Base-by-base conservation (phyloP, 257 asterid species). In the Solanum corneliomulleri region DNA sequence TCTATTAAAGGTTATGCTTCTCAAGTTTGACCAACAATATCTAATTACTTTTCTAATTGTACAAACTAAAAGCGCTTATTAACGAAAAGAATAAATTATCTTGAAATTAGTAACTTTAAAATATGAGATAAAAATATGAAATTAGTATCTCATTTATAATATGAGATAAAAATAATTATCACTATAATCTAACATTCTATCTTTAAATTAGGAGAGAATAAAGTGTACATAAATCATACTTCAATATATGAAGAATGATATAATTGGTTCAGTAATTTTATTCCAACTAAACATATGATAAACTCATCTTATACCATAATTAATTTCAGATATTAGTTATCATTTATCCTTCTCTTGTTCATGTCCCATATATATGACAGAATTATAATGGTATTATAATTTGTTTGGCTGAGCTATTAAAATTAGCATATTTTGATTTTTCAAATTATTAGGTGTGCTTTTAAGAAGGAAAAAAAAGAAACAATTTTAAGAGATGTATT, bases 201-300 rank as follows among this genome's bases (percentile, higher is more conserved):
- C 0, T 0, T 56, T 56, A 4, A 0, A 10, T 56, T 56, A 2
- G 0, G 0, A 18, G 11, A 18, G 2, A n/a, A 4, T 56, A 18
- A 18, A 56, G n/a, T 18, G 11, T 18, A 56, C 64, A 7, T 56
- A 56, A 8, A 56, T 7, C n/a, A 0, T 18, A 56, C 64, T 56
- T 4, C 2, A 18, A 18, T 56, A 0, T 56, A 56, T 7, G 11
- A 56, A 56, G 4, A 18, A 9, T 56, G n/a, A 56, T 56, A 21
- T 58, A n/a, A 58, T 2, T 21, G 8, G 8, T 58, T 20, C 2
- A 0, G 1, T 8, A 58, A 58, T 20, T 58, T 58, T 58, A 58
- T 20, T 58, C 0, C 2, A 21, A 58, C 12, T 20, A 58, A 58
- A 58, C 1, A 58, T 0, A 11, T 3, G 0, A 7, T 58, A 58